Evolutionary conservation across 352 stramenopile genomes (phyloP), one percentile per base, ranked within the genome.

Genomic region (Globisporangium alternatum): DNA sequence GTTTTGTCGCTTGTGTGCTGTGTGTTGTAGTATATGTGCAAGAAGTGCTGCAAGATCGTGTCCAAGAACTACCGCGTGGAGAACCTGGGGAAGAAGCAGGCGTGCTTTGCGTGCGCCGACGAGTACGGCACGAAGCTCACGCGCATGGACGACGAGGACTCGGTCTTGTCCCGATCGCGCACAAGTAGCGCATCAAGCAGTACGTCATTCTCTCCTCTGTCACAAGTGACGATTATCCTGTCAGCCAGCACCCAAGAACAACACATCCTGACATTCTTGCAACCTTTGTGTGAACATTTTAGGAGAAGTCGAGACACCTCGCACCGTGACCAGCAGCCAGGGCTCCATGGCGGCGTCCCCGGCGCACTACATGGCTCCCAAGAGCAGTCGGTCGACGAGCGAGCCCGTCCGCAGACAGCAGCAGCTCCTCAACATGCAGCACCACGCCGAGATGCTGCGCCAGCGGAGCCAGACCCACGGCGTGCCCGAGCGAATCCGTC

Each of bases 21-120:
- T n/a, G 21, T 25, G 51, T 15, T 54, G 1, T 62, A 91, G 82
- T 89, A 81, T 61, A 74, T 91, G 66, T 91, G 82, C 69, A 80
- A 86, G 64, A 88, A 84, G 52, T 91, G 82, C 66, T 69, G 57
- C 33, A 69, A 78, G 49, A 88, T 91, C 30, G 77, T 89, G 9
- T 64, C 67, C 19, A 74, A 80, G 53, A 89, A 89, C 66, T 89
- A 88, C 55, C 71, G 72, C 12, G 70, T 89, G 31, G 70, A 83
- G 17, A 68, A 70, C 33, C 53, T 86, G 8, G 54, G 62, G 31
- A 66, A 72, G 37, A 70, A 77, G 41, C 51, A 81, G 31, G 76
- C 72, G 31, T 91, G 82, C 64, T 89, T 89, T 58, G 67, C 81
- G 17, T 91, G 82, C 25, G 74, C 82, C 3, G 75, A 89, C 43